Base-by-base conservation (phyloP, 1,284 basidiomycete species). In the Porphyrellus sp. region DNA sequence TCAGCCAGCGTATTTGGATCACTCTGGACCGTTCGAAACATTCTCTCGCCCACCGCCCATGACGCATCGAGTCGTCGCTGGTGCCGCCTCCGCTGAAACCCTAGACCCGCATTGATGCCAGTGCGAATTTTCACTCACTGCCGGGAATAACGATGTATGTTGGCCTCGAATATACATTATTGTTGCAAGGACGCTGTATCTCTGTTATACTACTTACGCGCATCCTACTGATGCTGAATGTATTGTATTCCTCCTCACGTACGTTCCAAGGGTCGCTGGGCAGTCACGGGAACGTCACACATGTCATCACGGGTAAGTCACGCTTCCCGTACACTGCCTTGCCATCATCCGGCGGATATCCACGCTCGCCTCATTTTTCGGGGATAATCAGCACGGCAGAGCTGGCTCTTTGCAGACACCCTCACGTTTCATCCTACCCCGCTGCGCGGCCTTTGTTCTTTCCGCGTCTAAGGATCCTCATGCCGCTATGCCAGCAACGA, bases 31-130 rank as follows among this genome's bases (percentile, higher is more conserved):
- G 46, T 69, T 55, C 41, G 61, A 61, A 41, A 72, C 62, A 13
- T 71, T 72, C 41, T 73, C 70, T 43, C 70, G 71, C 21, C 70
- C 70, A 4, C 72, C 70, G 16, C 67, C 70, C 11, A 51, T 49
- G 51, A 53, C 47, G 2, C 51, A 55, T 45, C 52, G 51, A 41
- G 39, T 24, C 7, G 28, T 23, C 37, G 20, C 25, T n/a, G 12
- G n/a, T 18, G n/a, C 25, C 42, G 13, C 31, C 28, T 27, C 45
- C 27, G 33, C 39, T 42, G 61, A 28, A 28, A 12, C 6, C 28
- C 7, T 28, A 44, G 55, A 56, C 40, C 49, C 43, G 40, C 42
- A 28, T 23, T 64, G 51, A 68, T 25, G 42, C 13, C 30, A 31
- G 8, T 20, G 42, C 13, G 33, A 31, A 8, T 20, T 18, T 37